Percentiles rank a stretch among this genome's conserved stretches.
Conservation (phyloP, 2,329 filamentous ascomycete species). For the Fusarium sp. region DNA sequence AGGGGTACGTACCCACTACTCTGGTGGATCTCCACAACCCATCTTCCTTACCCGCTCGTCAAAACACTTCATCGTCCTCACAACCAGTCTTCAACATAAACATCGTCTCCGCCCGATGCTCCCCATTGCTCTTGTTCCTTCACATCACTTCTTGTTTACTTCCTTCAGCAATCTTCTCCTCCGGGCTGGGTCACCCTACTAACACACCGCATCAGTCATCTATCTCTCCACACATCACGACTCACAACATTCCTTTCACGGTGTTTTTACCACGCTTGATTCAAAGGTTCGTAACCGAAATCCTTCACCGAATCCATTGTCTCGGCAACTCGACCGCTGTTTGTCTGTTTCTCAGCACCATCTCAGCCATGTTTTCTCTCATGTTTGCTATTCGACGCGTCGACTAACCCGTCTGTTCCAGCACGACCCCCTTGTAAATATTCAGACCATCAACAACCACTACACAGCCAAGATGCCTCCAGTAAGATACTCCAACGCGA, state of each 20-base stretch:
- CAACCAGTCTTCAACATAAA: slow-evolving; percentile 55
- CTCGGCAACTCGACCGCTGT: slow-evolving; percentile 43
- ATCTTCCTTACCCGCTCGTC: slow-evolving; percentile 54
- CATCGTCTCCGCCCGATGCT: slow-evolving; percentile 50
- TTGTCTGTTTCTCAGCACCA: slow-evolving; percentile 14
- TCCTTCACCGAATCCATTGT: slow-evolving; percentile 50
- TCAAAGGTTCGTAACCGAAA: slow-evolving; percentile 55
- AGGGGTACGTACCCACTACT: slow-evolving; percentile 53
- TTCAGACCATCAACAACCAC: slow-evolving; percentile 40
- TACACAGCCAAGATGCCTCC: slow-evolving; percentile 54
- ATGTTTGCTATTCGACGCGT: slow-evolving; percentile 44
- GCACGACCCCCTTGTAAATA: slow-evolving; percentile 40
- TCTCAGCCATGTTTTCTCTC: slow-evolving; percentile 29
- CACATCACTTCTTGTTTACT: slow-evolving; percentile 45
- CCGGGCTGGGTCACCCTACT: slow-evolving; percentile 45
- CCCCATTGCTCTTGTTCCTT: slow-evolving; percentile 46
- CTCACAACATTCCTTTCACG: slow-evolving; percentile 56
- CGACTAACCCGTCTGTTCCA: slow-evolving; percentile 39
- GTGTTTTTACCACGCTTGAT: slow-evolving; percentile 53
- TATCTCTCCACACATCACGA: slow-evolving; percentile 46
- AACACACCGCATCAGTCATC: slow-evolving; percentile 49
- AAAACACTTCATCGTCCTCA: slow-evolving; percentile 55
- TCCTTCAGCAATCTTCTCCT: slow-evolving; percentile 37
- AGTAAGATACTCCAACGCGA: slow-evolving; percentile 50
- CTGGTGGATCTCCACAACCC: slow-evolving; percentile 41